These are phyloP conservation scores for Mortierella sp. DNA, from an alignment of 371 early-diverging fungal species.

Conservation along the genomic window DNA sequence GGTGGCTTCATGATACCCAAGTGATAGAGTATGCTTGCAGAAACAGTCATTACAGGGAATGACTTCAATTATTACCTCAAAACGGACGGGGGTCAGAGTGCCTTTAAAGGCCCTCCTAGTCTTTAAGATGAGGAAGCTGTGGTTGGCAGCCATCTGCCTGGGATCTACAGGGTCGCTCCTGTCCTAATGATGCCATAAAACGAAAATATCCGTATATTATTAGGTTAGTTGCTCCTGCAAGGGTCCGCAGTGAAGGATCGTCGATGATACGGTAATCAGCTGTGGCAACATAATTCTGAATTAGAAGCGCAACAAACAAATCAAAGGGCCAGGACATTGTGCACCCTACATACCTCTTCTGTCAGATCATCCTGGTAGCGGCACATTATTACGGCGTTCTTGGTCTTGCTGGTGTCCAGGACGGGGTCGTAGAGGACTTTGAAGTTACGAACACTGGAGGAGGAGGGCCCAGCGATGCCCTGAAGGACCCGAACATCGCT, in stretches of 20 bases:
- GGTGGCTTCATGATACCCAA: neutral
- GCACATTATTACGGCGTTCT: conserved; percentile 46
- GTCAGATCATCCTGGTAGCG: conserved; percentile 56
- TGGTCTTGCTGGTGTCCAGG: conserved; percentile 50
- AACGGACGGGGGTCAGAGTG: conserved; percentile 38
- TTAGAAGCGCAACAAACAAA: neutral
- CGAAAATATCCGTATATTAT: neutral
- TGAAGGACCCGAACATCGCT: conserved; percentile 33
- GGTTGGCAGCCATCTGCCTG: conserved; percentile 53
- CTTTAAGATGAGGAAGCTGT: conserved; percentile 54
- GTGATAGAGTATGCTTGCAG: neutral
- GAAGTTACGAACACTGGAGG: conserved; percentile 48
- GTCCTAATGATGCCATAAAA: conserved; percentile 30
- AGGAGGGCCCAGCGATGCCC: conserved; percentile 26
- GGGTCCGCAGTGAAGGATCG: neutral
- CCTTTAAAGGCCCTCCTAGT: conserved; percentile 55
- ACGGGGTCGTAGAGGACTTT: conserved; percentile 53
- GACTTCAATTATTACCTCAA: conserved; percentile 33
- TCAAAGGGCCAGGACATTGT: neutral
- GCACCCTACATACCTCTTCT: conserved; percentile 42
- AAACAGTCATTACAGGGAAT: neutral
- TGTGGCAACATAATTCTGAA: neutral
- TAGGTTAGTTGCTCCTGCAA: conserved; percentile 8
- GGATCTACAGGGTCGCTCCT: conserved; percentile 48
- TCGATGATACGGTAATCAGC: neutral